These are phyloP conservation scores for Populus alba DNA, from an alignment of 345 rosid species.

Conservation along the genomic window DNA sequence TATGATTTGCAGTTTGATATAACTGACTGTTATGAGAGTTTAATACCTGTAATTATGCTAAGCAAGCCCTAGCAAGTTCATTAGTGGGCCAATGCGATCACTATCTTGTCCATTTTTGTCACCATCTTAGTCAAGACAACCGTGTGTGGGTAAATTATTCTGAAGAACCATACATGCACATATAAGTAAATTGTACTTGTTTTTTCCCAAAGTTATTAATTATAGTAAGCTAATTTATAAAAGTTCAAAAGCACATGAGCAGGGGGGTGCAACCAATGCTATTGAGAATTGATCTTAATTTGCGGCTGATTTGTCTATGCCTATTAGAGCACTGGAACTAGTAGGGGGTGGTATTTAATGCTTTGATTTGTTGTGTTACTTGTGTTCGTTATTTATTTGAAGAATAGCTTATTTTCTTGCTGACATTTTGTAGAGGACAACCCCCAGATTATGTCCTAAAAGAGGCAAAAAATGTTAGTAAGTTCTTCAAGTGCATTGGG, in stretches of 20 bases:
- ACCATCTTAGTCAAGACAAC: not conserved
- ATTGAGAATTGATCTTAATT: not conserved
- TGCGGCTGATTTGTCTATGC: not conserved
- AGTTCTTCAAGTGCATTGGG: conserved; percentile 92
- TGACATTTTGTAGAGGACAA: conserved; percentile 63
- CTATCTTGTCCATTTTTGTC: not conserved
- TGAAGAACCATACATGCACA: not conserved
- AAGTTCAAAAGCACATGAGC: not conserved
- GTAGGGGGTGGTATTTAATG: not conserved
- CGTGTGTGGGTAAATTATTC: not conserved
- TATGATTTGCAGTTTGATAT: not conserved
- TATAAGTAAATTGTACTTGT: not conserved
- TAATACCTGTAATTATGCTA: not conserved
- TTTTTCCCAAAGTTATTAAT: too few relatives aligned
- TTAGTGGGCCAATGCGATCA: not conserved
- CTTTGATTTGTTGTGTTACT: not conserved
- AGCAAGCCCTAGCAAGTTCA: not conserved
- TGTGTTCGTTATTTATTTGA: not conserved
- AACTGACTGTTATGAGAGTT: not conserved
- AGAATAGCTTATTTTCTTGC: conserved; percentile 4
- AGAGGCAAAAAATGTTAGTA: conserved; percentile 84
- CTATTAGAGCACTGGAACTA: not conserved
- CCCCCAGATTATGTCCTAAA: conserved; percentile 95
- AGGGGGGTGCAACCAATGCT: not conserved
- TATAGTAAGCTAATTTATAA: not conserved